Conservation (phyloP, 345 rosid species). For the Draba incana region DNA sequence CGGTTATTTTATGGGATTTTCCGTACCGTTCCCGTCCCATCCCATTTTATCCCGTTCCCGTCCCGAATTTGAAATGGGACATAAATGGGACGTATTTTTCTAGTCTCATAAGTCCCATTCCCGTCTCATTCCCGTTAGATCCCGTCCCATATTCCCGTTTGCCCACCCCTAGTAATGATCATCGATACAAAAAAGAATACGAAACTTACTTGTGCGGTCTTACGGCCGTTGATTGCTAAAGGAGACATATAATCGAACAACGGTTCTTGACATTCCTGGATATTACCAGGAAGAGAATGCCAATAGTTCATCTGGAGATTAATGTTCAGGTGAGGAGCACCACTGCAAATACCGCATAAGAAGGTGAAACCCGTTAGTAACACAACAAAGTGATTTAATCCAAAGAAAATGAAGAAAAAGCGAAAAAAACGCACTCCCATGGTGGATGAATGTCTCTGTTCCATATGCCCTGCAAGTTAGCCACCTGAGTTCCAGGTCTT, state of each 20-base stretch:
- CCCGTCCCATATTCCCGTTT: too few relatives aligned
- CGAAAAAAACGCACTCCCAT: slow-evolving; percentile 75
- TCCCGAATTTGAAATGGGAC: too few relatives aligned
- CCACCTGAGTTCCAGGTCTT: slow-evolving; percentile 88
- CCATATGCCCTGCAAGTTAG: slow-evolving; percentile 97
- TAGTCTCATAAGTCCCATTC: too few relatives aligned
- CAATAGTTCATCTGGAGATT: slow-evolving; percentile 98
- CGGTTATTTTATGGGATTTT: too few relatives aligned
- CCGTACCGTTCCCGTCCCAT: too few relatives aligned
- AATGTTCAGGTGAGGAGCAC: slow-evolving; percentile 91
- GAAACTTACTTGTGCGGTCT: slow-evolving; percentile 78
- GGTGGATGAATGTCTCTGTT: slow-evolving; percentile 72
- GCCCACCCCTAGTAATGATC: background rate
- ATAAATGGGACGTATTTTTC: too few relatives aligned
- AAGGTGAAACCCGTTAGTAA: slow-evolving; percentile 19
- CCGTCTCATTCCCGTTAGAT: too few relatives aligned
- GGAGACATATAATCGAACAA: slow-evolving; percentile 74
- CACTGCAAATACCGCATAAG: slow-evolving; percentile 50
- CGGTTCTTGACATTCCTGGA: slow-evolving; percentile 84
- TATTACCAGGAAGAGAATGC: slow-evolving; percentile 89
- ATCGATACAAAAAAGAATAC: background rate
- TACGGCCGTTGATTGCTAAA: slow-evolving; percentile 72
- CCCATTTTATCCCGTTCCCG: too few relatives aligned
- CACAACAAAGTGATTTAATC: slow-evolving; percentile 2
- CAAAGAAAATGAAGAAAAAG: slow-evolving; percentile 12